Base-by-base conservation (phyloP, 257 asterid species). In the Coffea canephora region DNA sequence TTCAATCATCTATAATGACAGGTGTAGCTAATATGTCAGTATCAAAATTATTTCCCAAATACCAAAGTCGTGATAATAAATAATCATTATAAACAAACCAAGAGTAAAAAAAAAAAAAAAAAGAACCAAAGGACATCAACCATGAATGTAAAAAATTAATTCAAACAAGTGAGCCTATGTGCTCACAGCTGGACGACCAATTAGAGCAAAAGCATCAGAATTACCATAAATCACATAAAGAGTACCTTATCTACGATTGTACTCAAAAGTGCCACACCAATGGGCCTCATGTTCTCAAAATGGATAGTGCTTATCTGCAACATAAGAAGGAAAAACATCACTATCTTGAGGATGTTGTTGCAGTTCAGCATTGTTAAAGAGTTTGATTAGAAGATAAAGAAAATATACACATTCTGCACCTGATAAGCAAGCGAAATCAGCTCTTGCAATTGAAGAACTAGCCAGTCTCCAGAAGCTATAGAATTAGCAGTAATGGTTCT, bases 391-490 rank as follows among this genome's bases (percentile, higher is more conserved):
- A 43, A 75, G 49, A 34, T 45, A 39, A 41, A 57, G 46, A 1
- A 11, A 61, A 8, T 7, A 70, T 19, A 73, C 71, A 70, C 71
- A 74, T 77, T 74, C 77, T 76, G 85, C 85, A 96, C 99, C 99
- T 96, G 99, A 87, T 96, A 96, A 79, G 98, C 99, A 87, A 96
- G 97, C 81, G 96, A 94, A 83, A 96, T 87, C 83, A 94, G 95
- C 83, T 96, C 98, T 87, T 92, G 98, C 86, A 96, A 84, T 81
- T 96, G 94, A 87, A 96, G 91, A 83, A 96, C 96, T 83, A 94
- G 93, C 96, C 97, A 91, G 87, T 96, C 96, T 75, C 91, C 91
- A 79, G 87, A 87, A 69, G 82, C 78, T 23, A 80, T 78, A 78
- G 88, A 91, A 76, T 85, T 83, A 74, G 89, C 75, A 86, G 83